Percentiles rank a stretch among this genome's conserved stretches.
Conservation (phyloP, 306 rosid species). For the Hippophae gyantsensis region DNA sequence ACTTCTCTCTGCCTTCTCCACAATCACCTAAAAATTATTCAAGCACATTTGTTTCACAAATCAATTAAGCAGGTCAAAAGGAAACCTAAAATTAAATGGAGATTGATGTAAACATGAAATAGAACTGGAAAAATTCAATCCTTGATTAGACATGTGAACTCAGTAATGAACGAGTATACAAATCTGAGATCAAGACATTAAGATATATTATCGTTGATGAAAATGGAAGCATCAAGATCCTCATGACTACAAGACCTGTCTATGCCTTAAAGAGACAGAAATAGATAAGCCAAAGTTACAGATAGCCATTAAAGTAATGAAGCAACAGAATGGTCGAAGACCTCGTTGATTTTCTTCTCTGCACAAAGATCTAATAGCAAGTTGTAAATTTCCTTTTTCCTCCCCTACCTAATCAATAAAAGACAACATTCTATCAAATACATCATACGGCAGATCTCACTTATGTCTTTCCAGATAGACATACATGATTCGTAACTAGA, state of each 20-base stretch:
- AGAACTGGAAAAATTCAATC: constrained; percentile 2
- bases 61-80: constrained; percentile 15
- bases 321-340: too few relatives aligned
- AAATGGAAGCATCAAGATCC: neutral
- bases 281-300: neutral
- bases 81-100: neutral
- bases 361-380: too few relatives aligned
- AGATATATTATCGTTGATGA: neutral
- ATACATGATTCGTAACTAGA: too few relatives aligned
- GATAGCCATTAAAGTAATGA: too few relatives aligned
- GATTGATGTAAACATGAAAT: neutral
- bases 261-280: neutral
- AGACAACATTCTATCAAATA: too few relatives aligned
- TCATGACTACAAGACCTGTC: too few relatives aligned
- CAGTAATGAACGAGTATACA: neutral
- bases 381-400: too few relatives aligned
- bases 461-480: too few relatives aligned
- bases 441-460: too few relatives aligned
- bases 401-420: too few relatives aligned
- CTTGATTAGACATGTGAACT: constrained; percentile 2
- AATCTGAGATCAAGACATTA: neutral
- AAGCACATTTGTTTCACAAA: constrained; percentile 17
- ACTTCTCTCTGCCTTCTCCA: constrained; percentile 94
- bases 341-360: too few relatives aligned
- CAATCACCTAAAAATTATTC: constrained; percentile 59